Conservation (phyloP, 176 grass and related monocot genomes). For the Leersia perrieri region DNA sequence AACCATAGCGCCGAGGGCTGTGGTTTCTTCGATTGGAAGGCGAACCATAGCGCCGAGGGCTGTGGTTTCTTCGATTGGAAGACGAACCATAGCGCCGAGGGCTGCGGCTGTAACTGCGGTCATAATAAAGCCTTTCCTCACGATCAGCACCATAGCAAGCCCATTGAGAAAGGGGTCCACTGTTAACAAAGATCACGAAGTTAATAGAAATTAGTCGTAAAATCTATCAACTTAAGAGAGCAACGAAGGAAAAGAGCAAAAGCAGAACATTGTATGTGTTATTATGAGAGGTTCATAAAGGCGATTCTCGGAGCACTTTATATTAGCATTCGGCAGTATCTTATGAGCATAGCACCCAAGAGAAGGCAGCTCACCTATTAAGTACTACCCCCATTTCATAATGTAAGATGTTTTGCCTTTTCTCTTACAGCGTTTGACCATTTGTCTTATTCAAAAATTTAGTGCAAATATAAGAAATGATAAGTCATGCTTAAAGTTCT, state of each 20-base stretch:
- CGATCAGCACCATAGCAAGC: conserved; percentile 10
- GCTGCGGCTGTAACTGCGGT: not conserved
- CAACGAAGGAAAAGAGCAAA: not conserved
- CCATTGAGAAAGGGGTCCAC: conserved; percentile 42
- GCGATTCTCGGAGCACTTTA: not conserved
- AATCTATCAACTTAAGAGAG: not conserved
- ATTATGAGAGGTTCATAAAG: not conserved
- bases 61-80: not conserved
- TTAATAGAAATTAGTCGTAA: not conserved
- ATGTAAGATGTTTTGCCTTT: too few relatives aligned
- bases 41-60: not conserved
- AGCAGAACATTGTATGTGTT: not conserved
- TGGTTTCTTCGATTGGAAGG: not conserved
- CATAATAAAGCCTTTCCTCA: conserved; percentile 35
- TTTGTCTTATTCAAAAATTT: too few relatives aligned
- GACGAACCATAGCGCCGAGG: not conserved
- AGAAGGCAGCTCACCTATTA: not conserved
- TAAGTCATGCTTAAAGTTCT: too few relatives aligned
- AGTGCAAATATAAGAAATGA: too few relatives aligned
- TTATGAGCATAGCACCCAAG: not conserved
- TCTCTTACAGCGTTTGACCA: too few relatives aligned
- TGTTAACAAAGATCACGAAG: not conserved
- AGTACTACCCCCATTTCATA: too few relatives aligned
- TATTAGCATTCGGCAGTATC: not conserved
- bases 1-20: not conserved